phyloP scores from a whole-genome alignment of 306 rosid species.

The Luffa aegyptiaca region DNA sequence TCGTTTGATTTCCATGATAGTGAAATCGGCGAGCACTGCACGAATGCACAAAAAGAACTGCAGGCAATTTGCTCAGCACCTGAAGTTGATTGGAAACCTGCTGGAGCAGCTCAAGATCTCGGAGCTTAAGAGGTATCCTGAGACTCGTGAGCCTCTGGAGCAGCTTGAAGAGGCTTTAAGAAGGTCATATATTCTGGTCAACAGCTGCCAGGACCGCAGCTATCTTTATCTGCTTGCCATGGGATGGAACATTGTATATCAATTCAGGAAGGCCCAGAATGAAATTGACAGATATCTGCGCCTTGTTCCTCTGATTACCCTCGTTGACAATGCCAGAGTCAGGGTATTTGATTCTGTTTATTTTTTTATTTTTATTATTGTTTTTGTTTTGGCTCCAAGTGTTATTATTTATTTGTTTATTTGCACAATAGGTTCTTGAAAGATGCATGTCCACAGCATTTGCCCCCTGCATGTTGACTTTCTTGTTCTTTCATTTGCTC shows the following conservation, averaged over 20 bases:
- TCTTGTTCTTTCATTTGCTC: neutral
- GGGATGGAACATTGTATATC: slow-evolving; percentile 99
- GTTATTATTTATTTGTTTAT: slow-evolving; percentile 6
- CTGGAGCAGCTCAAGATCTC: slow-evolving; percentile 94
- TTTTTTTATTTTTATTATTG: neutral
- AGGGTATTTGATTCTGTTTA: slow-evolving; percentile 44
- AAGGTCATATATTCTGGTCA: slow-evolving; percentile 71
- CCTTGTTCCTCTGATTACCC: slow-evolving; percentile 89
- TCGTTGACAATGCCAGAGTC: slow-evolving; percentile 93
- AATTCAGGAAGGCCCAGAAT: slow-evolving; percentile 91
- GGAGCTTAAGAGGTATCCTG: slow-evolving; percentile 84
- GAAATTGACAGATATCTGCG: slow-evolving; percentile 83
- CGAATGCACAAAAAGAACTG: slow-evolving; percentile 94
- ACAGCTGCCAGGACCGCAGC: slow-evolving; percentile 88
- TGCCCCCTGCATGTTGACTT: neutral
- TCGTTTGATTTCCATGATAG: slow-evolving; percentile 68
- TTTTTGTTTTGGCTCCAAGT: neutral
- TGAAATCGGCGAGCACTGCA: slow-evolving; percentile 79
- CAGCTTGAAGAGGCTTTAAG: slow-evolving; percentile 94
- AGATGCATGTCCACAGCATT: neutral
- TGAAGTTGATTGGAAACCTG: slow-evolving; percentile 88
- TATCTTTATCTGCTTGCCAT: slow-evolving; percentile 86
- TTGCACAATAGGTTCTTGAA: neutral
- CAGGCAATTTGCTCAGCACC: slow-evolving; percentile 79
- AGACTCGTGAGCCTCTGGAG: slow-evolving; percentile 89